Evolutionary conservation across 768 basidiomycete species (phyloP), one percentile per base, ranked within the genome.

Genomic region (Candolleomyces aberdarensis): DNA sequence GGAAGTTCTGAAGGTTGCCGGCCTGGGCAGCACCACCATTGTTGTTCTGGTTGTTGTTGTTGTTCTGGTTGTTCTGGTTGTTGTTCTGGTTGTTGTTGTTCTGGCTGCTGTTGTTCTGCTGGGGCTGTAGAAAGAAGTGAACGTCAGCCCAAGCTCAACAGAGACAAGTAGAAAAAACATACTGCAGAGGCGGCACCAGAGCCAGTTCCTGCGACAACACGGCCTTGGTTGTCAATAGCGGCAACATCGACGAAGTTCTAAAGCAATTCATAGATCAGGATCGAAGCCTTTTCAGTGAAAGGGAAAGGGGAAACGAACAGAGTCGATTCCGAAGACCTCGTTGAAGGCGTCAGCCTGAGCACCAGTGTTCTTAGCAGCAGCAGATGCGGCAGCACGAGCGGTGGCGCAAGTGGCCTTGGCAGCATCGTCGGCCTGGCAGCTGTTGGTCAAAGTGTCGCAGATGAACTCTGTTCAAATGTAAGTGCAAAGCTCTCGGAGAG

Each of bases 291-390:
- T 58, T 36, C 13, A 26, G 14, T 0, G 9, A 20, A 15, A 60
- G 26, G 6, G 36, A 17, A 44, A 14, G 48, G 7, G 14, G 48
- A 53, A n/a, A 67, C 74, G 52, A 52, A 79, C 78, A 52, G 85
- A 86, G 4, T 51, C 71, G 61, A 83, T 78, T 19, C 82, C 84
- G 63, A 87, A 85, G 47, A 70, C 80, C 17, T 74, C 76, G 71
- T 88, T 87, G 79, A 87, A 88, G 4, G 75, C 80, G 69, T 87
- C 86, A 15, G 86, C 85, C 65, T 85, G 82, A 11, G 73, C 78
- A 63, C 86, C 86, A 32, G 76, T 77, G 62, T 74, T 75, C 6
- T 75, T 73, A 0, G 77, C 52, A 9, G 72, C 76, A 40, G 79
- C 72, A 58, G 70, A 67, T 17, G 83, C 83, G 56, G 82, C 80